phyloP scores from a whole-genome alignment of 805 yeast species.

The Lipomyces kockii region DNA sequence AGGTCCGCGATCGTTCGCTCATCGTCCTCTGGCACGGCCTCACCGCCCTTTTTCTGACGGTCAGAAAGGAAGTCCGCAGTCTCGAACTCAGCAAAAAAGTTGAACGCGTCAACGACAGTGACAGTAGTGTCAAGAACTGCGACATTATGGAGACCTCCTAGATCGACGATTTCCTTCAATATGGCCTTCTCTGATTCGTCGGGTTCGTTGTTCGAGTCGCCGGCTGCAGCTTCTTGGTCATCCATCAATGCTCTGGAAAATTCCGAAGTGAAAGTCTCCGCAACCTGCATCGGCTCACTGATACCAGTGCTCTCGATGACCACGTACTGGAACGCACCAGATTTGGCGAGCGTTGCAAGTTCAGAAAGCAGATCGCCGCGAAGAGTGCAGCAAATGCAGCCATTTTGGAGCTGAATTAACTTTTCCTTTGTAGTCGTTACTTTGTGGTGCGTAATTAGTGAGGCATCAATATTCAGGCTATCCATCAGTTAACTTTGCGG shows the following conservation, averaged over 20 bases:
- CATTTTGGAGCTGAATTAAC: constrained; percentile 53
- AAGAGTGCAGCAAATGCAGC: constrained; percentile 56
- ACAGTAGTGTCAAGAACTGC: constrained; percentile 54
- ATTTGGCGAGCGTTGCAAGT: constrained; percentile 47
- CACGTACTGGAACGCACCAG: constrained; percentile 50
- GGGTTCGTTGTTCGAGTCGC: constrained; percentile 12
- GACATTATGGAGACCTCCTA: constrained; percentile 52
- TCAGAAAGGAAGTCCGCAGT: constrained; percentile 52
- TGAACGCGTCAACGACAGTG: constrained; percentile 53
- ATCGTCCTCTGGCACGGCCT: constrained; percentile 40
- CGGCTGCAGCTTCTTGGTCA: constrained; percentile 37
- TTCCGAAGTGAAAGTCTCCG: constrained; percentile 54
- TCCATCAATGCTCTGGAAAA: constrained; percentile 48
- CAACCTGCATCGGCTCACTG: constrained; percentile 57
- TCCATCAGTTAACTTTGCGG: constrained; percentile 1
- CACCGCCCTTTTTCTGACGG: constrained; percentile 17
- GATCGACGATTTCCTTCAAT: constrained; percentile 38
- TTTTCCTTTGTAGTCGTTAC: constrained; percentile 51
- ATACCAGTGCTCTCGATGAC: constrained; percentile 56
- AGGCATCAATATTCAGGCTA: constrained; percentile 51
- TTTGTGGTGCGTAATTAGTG: constrained; percentile 49
- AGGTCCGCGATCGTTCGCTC: constrained; percentile 54
- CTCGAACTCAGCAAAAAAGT: constrained; percentile 51
- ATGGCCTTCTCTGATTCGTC: constrained; percentile 6
- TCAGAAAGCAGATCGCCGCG: constrained; percentile 55